Evolutionary conservation across 495 filamentous ascomycete genomes (phyloP).

Genomic region (Neurospora sp.): DNA sequence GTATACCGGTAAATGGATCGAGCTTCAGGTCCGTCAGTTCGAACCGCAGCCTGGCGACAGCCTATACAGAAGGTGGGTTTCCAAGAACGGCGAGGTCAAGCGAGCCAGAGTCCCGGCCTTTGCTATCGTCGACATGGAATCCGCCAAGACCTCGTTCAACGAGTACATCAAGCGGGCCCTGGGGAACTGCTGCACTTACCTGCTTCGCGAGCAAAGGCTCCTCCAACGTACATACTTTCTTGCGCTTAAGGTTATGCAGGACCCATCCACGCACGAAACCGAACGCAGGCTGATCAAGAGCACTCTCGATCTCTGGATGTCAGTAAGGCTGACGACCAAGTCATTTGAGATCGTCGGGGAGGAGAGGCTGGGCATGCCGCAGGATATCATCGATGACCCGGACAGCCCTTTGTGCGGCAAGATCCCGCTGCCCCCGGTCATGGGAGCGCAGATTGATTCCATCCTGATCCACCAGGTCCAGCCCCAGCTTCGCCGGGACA

Average conservation of each 20-base stretch:
- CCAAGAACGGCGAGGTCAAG: constrained; percentile 22
- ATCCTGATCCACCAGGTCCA: constrained; percentile 48
- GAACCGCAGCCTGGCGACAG: constrained; percentile 37
- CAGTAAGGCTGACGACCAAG: constrained; percentile 45
- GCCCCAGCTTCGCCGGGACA: constrained; percentile 40
- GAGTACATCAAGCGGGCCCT: constrained; percentile 33
- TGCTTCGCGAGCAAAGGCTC: constrained; percentile 29
- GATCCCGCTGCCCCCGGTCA: constrained; percentile 48
- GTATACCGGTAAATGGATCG: constrained; percentile 30
- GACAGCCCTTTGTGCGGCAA: constrained; percentile 39
- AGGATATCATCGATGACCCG: constrained; percentile 35
- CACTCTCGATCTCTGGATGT: constrained; percentile 48
- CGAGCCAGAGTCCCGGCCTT: constrained; percentile 32
- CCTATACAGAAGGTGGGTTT: constrained; percentile 37
- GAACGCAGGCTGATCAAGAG: constrained; percentile 35
- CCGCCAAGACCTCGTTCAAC: constrained; percentile 30
- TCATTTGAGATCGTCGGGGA: constrained; percentile 45
- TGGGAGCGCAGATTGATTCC: constrained; percentile 50
- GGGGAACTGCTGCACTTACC: constrained; percentile 28
- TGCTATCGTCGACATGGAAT: constrained; percentile 40
- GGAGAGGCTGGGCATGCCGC: constrained; percentile 43
- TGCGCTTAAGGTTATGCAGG: constrained; percentile 25
- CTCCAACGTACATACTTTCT: constrained; percentile 34
- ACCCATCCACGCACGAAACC: constrained; percentile 15
- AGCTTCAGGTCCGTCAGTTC: constrained; percentile 37